These are phyloP conservation scores for Penicillium lividum DNA, from an alignment of 495 filamentous ascomycete genomes.

Conservation along the genomic window DNA sequence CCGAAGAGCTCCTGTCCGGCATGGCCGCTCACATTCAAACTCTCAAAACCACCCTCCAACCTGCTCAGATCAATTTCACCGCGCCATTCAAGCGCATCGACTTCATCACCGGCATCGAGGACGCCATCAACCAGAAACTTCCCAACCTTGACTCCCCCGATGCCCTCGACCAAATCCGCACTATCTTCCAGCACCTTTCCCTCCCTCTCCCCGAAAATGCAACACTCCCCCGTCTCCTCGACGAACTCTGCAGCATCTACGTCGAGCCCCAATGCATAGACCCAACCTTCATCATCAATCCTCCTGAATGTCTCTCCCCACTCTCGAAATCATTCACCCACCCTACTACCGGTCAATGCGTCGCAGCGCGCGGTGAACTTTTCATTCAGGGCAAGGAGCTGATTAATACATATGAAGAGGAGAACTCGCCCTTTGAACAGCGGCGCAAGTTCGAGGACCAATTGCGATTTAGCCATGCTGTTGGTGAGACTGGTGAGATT, in stretches of 20 bases:
- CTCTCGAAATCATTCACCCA: slow-evolving; percentile 80
- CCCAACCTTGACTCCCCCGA: slow-evolving; percentile 63
- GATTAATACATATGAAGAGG: slow-evolving; percentile 96
- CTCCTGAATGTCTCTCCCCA: slow-evolving; percentile 88
- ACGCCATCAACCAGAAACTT: slow-evolving; percentile 59
- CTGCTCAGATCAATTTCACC: slow-evolving; percentile 58
- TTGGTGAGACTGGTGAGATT: slow-evolving; percentile 47
- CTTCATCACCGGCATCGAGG: slow-evolving; percentile 80
- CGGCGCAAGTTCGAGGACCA: slow-evolving; percentile 77
- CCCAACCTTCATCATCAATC: slow-evolving; percentile 90
- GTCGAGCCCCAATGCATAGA: slow-evolving; percentile 68
- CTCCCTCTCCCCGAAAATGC: slow-evolving; percentile 52
- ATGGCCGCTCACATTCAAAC: slow-evolving; percentile 53
- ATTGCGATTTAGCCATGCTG: slow-evolving; percentile 41
- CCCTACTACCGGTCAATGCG: slow-evolving; percentile 60
- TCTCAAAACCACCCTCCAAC: slow-evolving; percentile 48
- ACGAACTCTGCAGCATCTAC: slow-evolving; percentile 73
- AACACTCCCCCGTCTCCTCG: slow-evolving; percentile 79
- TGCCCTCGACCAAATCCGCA: slow-evolving; percentile 56
- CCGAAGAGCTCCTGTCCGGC: slow-evolving; percentile 64
- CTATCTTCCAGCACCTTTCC: slow-evolving; percentile 57
- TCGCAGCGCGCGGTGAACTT: slow-evolving; percentile 83
- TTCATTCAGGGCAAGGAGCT: slow-evolving; percentile 80
- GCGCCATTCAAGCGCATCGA: slow-evolving; percentile 66
- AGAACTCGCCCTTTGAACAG: slow-evolving; percentile 90